Conservation (phyloP, 2,329 filamentous ascomycete species). For the Hypoxylon sp. region DNA sequence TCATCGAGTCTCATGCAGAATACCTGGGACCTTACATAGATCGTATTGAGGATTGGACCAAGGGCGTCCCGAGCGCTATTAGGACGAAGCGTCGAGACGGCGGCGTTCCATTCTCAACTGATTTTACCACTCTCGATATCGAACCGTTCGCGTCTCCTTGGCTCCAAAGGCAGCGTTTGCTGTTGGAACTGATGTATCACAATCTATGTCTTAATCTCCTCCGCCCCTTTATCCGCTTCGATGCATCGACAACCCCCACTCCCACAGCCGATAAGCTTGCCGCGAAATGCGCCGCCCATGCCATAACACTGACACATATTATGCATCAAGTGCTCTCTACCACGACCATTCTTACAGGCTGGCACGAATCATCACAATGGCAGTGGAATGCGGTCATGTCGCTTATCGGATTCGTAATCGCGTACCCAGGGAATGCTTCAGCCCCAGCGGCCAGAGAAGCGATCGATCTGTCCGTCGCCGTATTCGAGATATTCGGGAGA, state of each 20-base stretch:
- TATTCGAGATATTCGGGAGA: conserved; percentile 23
- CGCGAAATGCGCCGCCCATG: conserved; percentile 21
- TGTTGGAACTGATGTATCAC: conserved; percentile 29
- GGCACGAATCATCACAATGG: conserved; percentile 31
- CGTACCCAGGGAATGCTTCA: conserved; percentile 13
- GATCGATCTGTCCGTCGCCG: conserved; percentile 17
- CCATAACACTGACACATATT: conserved; percentile 21
- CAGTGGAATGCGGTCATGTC: conserved; percentile 32
- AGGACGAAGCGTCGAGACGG: conserved; percentile 20
- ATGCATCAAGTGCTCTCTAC: conserved; percentile 28
- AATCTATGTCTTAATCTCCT: conserved; percentile 32
- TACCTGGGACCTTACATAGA: conserved; percentile 19
- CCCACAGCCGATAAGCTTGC: conserved; percentile 14
- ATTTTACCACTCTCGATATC: conserved; percentile 21
- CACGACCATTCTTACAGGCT: conserved; percentile 27
- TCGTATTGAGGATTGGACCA: conserved; percentile 28
- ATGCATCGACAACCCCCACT: conserved; percentile 3
- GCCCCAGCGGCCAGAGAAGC: conserved; percentile 9
- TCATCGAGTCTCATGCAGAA: conserved; percentile 31
- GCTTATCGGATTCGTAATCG: conserved; percentile 28
- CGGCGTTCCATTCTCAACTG: conserved; percentile 20
- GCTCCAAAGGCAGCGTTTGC: conserved; percentile 28
- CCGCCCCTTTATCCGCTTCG: conserved; percentile 28
- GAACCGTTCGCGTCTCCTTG: conserved; percentile 27
- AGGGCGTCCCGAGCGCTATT: conserved; percentile 11